Percentiles rank a stretch among this genome's conserved stretches.
Conservation (phyloP, 768 basidiomycete genomes). For the Cyclocybe aegerita region DNA sequence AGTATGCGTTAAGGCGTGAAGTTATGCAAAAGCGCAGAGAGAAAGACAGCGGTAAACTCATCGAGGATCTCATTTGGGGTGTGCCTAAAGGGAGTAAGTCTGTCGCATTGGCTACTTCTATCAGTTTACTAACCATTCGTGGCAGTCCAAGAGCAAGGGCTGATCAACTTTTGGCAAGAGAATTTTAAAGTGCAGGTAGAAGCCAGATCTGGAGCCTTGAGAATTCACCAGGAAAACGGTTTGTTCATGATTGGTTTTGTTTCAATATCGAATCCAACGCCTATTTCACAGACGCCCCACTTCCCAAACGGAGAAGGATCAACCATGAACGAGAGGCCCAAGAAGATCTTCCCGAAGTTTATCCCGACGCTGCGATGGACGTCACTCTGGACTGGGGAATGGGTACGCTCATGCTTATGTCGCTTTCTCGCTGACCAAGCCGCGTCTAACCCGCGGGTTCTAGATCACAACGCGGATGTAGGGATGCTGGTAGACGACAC, state of each 20-base stretch:
- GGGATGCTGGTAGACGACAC: constrained; percentile 14
- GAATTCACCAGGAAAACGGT: constrained; percentile 29
- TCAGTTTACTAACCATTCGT: not conserved
- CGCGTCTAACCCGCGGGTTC: not conserved
- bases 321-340: constrained; percentile 5
- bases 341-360: constrained; percentile 9
- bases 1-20: constrained; percentile 51
- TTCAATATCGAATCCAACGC: not conserved
- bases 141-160: constrained; percentile 62
- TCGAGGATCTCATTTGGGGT: constrained; percentile 68
- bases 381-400: constrained; percentile 16
- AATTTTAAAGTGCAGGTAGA: constrained; percentile 72
- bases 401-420: constrained; percentile 4
- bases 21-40: constrained; percentile 52
- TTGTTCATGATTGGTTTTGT: not conserved
- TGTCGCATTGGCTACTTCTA: not conserved
- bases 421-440: not conserved
- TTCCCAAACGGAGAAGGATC: constrained; percentile 49
- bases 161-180: constrained; percentile 74
- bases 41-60: constrained; percentile 49
- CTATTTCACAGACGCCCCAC: constrained; percentile 34
- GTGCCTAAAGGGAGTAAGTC: constrained; percentile 62
- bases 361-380: constrained; percentile 7
- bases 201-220: constrained; percentile 48
- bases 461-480: constrained; percentile 12